Conservation (phyloP, 345 rosid genomes). For the Litchi chinensis region DNA sequence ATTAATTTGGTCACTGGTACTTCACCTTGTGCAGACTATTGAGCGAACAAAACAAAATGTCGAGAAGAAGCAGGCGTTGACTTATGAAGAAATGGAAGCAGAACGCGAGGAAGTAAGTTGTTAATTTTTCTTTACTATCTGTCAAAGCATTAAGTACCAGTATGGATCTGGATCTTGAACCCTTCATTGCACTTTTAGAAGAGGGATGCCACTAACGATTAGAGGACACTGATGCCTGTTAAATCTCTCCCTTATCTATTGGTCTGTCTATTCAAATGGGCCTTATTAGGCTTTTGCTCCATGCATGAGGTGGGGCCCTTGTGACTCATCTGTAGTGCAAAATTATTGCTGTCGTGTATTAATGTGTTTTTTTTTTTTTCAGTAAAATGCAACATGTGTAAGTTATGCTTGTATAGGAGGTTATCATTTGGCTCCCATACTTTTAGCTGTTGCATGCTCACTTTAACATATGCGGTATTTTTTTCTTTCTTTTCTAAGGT, state of each 20-base stretch:
- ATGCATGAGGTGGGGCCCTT: background rate
- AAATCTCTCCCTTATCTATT: background rate
- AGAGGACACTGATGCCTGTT: background rate
- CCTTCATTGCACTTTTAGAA: background rate
- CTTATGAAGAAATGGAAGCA: constrained; percentile 95
- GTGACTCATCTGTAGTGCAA: background rate
- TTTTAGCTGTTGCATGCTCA: background rate
- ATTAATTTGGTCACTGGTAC: background rate
- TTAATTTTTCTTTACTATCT: background rate
- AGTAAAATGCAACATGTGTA: background rate
- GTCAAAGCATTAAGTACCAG: background rate
- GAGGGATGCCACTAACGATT: background rate
- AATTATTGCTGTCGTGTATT: background rate
- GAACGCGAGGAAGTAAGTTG: constrained; percentile 83
- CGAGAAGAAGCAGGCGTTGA: constrained; percentile 92
- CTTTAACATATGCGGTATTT: background rate
- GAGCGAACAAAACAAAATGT: constrained; percentile 77
- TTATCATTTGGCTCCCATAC: background rate
- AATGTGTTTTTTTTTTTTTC: background rate
- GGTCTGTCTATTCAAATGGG: background rate
- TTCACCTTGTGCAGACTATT: constrained; percentile 52
- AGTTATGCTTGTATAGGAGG: background rate
- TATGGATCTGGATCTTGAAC: background rate
- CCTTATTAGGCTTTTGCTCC: background rate
- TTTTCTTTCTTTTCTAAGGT: background rate